These are phyloP conservation scores for Phytophthora pisi DNA, from an alignment of 352 stramenopile genomes.

Conservation along the genomic window DNA sequence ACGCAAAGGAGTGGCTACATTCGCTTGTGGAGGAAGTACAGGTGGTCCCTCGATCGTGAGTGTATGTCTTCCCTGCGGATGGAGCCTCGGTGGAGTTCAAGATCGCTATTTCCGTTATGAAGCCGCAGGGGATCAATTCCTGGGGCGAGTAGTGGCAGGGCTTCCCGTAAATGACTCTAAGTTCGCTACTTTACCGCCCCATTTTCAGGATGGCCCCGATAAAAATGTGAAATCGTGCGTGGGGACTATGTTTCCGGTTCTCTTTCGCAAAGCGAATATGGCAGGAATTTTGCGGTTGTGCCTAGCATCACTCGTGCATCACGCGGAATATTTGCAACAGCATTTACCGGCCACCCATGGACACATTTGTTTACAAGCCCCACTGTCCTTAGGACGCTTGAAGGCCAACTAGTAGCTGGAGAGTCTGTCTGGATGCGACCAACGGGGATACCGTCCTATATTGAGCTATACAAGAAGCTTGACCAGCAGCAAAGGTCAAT, in stretches of 20 bases:
- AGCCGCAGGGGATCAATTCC: slow-evolving; percentile 17
- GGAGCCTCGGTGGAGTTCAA: slow-evolving; percentile 18
- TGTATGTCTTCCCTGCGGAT: slow-evolving; percentile 22
- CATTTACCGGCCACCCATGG: background rate
- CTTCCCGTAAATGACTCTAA: slow-evolving; percentile 14
- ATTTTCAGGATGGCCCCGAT: slow-evolving; percentile 3
- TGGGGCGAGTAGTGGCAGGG: slow-evolving; percentile 13
- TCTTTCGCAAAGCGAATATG: slow-evolving; percentile 2
- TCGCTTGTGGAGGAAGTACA: slow-evolving; percentile 22
- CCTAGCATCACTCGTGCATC: slow-evolving; percentile 1
- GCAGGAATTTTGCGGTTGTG: slow-evolving; percentile 7
- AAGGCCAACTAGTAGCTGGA: background rate
- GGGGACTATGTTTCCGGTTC: slow-evolving; percentile 9
- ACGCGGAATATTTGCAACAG: background rate
- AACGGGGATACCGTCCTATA: background rate
- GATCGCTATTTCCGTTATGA: slow-evolving; percentile 30
- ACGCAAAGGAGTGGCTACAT: slow-evolving; percentile 29
- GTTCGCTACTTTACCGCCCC: slow-evolving; percentile 17
- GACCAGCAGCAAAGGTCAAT: background rate
- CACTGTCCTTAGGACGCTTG: background rate
- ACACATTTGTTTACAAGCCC: background rate
- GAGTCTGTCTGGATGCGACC: slow-evolving; percentile 1
- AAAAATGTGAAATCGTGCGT: slow-evolving; percentile 1
- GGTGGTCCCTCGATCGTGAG: slow-evolving; percentile 19
- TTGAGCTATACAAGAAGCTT: slow-evolving; percentile 12